phyloP scores from a whole-genome alignment of 1,284 basidiomycete species.

The Sporisorium scitamineum region DNA sequence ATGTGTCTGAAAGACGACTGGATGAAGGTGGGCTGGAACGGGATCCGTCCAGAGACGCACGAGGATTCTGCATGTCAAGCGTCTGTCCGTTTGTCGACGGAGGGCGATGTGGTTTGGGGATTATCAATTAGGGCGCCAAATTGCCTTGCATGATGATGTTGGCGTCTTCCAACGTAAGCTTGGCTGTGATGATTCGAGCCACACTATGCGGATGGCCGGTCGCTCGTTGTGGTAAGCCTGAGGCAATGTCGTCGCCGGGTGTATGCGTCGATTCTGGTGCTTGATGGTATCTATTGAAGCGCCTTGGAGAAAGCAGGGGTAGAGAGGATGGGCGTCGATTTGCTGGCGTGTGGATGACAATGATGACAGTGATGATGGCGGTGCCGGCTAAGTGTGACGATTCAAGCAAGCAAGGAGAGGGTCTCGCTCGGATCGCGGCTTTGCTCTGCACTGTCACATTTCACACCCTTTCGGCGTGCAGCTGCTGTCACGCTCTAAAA shows the following conservation, averaged over 20 bases:
- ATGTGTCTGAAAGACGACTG: constrained; percentile 1
- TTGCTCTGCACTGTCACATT: constrained; percentile 1
- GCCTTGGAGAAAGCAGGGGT: background rate
- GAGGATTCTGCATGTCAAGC: constrained; percentile 15
- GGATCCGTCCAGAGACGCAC: constrained; percentile 15
- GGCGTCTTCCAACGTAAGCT: background rate
- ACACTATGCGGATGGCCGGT: background rate
- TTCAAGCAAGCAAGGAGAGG: background rate
- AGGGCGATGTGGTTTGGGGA: background rate
- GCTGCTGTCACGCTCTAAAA: background rate
- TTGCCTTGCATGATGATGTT: background rate
- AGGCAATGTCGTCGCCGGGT: background rate
- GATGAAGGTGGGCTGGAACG: constrained; percentile 16
- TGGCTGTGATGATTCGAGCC: background rate
- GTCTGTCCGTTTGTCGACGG: background rate
- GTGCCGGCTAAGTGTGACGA: constrained; percentile 4
- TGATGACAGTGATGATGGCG: background rate
- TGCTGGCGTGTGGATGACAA: background rate
- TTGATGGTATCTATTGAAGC: background rate
- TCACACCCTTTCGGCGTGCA: constrained; percentile 2
- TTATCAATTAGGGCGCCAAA: background rate
- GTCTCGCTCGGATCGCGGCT: constrained; percentile 9
- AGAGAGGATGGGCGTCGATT: background rate
- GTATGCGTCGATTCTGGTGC: background rate
- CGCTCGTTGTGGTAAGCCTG: background rate